Base-by-base conservation (phyloP, 225 moss, liverwort and hornwort species). In the Bryum argenteum region DNA sequence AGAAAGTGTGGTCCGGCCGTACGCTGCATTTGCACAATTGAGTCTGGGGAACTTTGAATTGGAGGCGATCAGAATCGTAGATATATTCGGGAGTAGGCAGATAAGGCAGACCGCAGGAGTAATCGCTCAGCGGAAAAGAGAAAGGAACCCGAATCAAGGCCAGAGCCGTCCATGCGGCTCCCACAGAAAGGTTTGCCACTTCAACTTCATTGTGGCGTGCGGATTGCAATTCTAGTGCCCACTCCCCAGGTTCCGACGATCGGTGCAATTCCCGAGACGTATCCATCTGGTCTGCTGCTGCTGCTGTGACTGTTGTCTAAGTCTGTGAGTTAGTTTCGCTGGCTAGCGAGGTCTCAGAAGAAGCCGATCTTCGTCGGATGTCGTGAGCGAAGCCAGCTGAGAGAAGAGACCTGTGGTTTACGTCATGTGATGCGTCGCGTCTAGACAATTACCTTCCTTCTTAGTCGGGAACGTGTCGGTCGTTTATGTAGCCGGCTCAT, bases 111-210 rank as follows among this genome's bases (percentile, higher is more conserved):
- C 33, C 33, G 33, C 33, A 33, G 33, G 47, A 47, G 47, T 47
- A 15, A 47, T 16, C 47, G 47, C 5, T 16, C 47, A 16, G 14
- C 45, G 4, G 45, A 11, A 45, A 14, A 45, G 45, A 45, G 45
- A 47, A 15, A 12, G 45, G 14, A 15, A 33, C 2, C 33, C 33
- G 33, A 33, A 33, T 33, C 33, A 33, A 33, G 33, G 33, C 33
- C 33, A 33, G 33, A 47, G 47, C 15, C 15, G 61, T 61, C 78
- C 54, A 78, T 78, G 78, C 71, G 72, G 72, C 72, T 66, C 78
- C 61, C 66, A 66, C 66, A 54, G 47, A 78, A 67, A 78, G 78
- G 78, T 72, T 78, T 78, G 78, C 45, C 60, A 65, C 58, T 42
- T 50, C 71, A 40, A 69, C 76, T 61, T 17, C 76, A 62, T 45